Percentiles rank a stretch among this genome's conserved stretches.
phyloP scores from a whole-genome alignment of 768 basidiomycete genomes.

The Neoboletus magnificus region DNA sequence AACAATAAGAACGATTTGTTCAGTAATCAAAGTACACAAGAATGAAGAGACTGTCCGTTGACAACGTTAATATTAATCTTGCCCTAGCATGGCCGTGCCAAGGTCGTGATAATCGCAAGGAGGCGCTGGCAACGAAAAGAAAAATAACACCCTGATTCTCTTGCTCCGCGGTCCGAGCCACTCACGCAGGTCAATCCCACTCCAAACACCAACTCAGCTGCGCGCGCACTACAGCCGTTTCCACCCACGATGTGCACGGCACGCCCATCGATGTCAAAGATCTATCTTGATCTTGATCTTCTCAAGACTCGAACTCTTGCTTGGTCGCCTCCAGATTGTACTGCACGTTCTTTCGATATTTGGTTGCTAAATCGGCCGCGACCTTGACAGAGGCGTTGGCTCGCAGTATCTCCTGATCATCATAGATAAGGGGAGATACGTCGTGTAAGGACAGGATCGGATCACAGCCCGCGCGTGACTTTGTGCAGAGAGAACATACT shows the following conservation, averaged over 20 bases:
- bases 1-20: background rate
- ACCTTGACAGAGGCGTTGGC: conserved; percentile 76
- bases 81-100: background rate
- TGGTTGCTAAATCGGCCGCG: conserved; percentile 79
- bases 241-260: background rate
- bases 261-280: background rate
- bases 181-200: background rate
- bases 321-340: conserved; percentile 83
- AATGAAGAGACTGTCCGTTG: background rate
- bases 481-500: conserved; percentile 39
- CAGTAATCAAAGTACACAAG: background rate
- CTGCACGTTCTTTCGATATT: conserved; percentile 90
- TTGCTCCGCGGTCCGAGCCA: background rate
- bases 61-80: too few relatives aligned
- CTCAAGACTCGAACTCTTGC: conserved; percentile 20
- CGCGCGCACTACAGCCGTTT: background rate
- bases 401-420: conserved; percentile 66
- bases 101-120: background rate
- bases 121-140: background rate
- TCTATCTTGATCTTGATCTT: background rate
- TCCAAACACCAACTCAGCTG: background rate
- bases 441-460: background rate
- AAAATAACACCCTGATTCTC: background rate
- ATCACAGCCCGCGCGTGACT: background rate
- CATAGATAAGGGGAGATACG: background rate